phyloP scores from a whole-genome alignment of 106 monocot species.

The Narthecium ossifragum region DNA sequence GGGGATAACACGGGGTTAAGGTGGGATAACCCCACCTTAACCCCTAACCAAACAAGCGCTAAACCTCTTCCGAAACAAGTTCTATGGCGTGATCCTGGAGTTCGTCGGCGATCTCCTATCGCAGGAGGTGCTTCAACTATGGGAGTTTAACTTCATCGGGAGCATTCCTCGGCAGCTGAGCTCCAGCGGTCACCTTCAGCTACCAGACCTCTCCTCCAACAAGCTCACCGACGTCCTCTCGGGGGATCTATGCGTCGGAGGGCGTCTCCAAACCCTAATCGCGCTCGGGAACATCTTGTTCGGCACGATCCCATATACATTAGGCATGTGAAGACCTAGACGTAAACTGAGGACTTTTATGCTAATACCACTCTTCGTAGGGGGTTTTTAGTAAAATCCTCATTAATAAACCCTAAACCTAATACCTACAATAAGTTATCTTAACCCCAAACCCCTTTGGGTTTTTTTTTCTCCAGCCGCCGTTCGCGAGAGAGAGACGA shows the following conservation, averaged over 20 bases:
- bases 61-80: constrained; percentile 53
- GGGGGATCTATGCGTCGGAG: constrained; percentile 40
- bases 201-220: constrained; percentile 51
- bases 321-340: too few relatives aligned
- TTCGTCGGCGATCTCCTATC: constrained; percentile 43
- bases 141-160: constrained; percentile 78
- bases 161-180: constrained; percentile 41
- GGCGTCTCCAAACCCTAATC: constrained; percentile 54
- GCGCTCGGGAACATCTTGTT: constrained; percentile 64
- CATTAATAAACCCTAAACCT: too few relatives aligned
- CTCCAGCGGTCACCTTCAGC: constrained; percentile 35
- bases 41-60: too few relatives aligned
- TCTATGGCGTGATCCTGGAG: constrained; percentile 42
- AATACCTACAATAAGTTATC: too few relatives aligned
- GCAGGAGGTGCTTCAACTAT: constrained; percentile 43
- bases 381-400: too few relatives aligned
- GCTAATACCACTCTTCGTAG: too few relatives aligned
- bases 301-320: constrained; percentile 56
- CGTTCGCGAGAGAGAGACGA: too few relatives aligned
- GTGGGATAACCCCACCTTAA: too few relatives aligned
- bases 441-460: too few relatives aligned
- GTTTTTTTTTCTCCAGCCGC: too few relatives aligned
- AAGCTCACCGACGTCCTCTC: constrained; percentile 51
- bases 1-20: too few relatives aligned
- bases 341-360: too few relatives aligned